phyloP scores from a whole-genome alignment of 1,284 basidiomycete species.

The Rhodotorula sp. region DNA sequence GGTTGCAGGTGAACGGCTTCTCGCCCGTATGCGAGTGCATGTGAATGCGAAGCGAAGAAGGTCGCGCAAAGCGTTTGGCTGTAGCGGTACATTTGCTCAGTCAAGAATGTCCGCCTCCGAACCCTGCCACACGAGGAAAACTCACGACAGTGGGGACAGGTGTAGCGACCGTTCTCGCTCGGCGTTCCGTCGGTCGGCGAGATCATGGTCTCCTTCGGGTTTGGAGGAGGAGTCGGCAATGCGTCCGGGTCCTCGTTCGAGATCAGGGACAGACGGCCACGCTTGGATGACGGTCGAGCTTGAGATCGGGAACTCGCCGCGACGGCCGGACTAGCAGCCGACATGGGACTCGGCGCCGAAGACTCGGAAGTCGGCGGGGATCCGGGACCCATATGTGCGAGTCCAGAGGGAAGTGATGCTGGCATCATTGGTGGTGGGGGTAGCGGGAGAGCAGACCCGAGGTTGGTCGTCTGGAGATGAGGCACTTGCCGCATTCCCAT shows the following conservation, averaged over 20 bases:
- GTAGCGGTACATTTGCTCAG: not conserved
- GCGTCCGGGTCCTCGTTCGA: not conserved
- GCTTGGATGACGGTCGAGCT: not conserved
- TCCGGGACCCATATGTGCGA: not conserved
- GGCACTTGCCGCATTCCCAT: not conserved
- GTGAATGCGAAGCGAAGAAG: conserved; percentile 37
- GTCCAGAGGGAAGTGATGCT: not conserved
- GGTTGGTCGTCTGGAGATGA: not conserved
- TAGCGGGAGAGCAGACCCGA: not conserved
- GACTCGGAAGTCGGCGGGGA: not conserved
- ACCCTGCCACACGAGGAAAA: not conserved
- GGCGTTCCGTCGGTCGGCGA: not conserved
- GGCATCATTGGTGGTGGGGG: not conserved
- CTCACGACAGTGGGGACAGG: conserved; percentile 30
- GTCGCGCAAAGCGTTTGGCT: conserved; percentile 41
- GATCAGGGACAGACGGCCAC: not conserved
- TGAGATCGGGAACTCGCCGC: not conserved
- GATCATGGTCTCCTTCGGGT: not conserved
- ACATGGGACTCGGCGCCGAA: not conserved
- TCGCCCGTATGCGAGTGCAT: conserved; percentile 42
- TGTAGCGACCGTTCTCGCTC: conserved; percentile 11
- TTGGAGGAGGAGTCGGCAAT: not conserved
- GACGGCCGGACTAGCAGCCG: not conserved
- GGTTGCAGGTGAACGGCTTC: conserved; percentile 38
- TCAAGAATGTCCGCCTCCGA: not conserved